A percentile compares a stretch with the other conserved stretches of the same genome.
phyloP scores from a whole-genome alignment of 1,139 yeast genomes.

The Protomyces arabidopsidicola region DNA sequence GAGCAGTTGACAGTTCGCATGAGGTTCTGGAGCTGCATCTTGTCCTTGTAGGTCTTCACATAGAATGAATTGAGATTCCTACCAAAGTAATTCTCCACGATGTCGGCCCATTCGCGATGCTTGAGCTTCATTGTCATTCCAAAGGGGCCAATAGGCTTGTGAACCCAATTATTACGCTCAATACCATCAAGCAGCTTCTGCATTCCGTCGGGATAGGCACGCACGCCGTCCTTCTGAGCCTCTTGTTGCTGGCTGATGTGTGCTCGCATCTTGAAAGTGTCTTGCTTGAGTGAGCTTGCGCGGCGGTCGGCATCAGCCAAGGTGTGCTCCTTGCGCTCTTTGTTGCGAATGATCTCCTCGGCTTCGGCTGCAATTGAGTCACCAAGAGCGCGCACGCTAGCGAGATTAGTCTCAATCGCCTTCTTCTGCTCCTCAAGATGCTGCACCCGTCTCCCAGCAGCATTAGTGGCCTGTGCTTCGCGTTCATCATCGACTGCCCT shows the following conservation, averaged over 20 bases:
- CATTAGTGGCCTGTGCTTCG: constrained; percentile 15
- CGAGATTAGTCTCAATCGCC: not conserved
- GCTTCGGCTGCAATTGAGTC: not conserved
- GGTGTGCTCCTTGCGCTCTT: not conserved
- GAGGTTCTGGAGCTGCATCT: constrained; percentile 47
- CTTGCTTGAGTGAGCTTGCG: not conserved
- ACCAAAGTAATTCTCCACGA: constrained; percentile 54
- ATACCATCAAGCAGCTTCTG: constrained; percentile 47
- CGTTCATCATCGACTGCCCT: constrained; percentile 4
- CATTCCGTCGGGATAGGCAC: constrained; percentile 51
- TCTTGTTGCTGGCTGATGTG: constrained; percentile 30
- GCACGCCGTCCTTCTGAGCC: constrained; percentile 35
- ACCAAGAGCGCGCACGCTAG: constrained; percentile 42
- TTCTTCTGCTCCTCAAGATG: constrained; percentile 29
- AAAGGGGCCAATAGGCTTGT: constrained; percentile 75
- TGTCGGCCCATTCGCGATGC: constrained; percentile 55
- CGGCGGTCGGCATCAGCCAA: not conserved
- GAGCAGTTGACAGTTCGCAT: constrained; percentile 39
- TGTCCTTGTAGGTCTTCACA: constrained; percentile 62
- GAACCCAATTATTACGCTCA: constrained; percentile 42
- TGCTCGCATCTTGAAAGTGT: not conserved
- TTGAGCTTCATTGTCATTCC: constrained; percentile 62
- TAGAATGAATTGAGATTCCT: constrained; percentile 58
- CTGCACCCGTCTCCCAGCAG: constrained; percentile 4
- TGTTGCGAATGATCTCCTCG: not conserved